Evolutionary conservation across 169 alveolate species (phyloP), one percentile per base, ranked within the genome.

Genomic region (Blepharisma undulans): DNA sequence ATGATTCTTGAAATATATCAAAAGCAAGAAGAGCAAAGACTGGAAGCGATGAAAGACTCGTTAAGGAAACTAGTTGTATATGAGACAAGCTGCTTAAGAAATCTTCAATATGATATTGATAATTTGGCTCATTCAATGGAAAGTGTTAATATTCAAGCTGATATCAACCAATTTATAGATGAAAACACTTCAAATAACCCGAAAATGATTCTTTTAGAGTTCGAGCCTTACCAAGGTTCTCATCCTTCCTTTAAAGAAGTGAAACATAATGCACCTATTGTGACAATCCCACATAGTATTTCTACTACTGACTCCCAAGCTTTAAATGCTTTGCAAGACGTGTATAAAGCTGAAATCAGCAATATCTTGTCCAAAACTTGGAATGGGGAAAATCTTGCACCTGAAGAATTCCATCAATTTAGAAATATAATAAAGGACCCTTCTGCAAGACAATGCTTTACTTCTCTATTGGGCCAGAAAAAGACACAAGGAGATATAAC

Each of bases 1-100:
- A 76, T 74, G 59, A 88, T 88, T 18, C 87, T 88, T 30, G 92
- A 88, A 88, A 72, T 88, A 8, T 88, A 88, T 88, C 87, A 88
- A 36, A 72, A 88, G 59, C 79, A 88, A 72, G 92, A 88, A 88
- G 92, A 88, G 48, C 78, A 72, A 71, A 72, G 92, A 71, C 10
- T 88, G 25, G 87, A 88, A 25, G 21, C 29, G 8, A 76, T 88
- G 92, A 88, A 88, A 30, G 87, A 88, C 78, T 32, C 87, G 5
- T 25, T 88, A 4, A 88, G 92, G 59, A 88, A 88, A 76, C 76
- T 88, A 14, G 87, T 88, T 6, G 59, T 88, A 14, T 88, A 88
- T 18, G 85, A 88, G n/a, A 76, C 92, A 19, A 74, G 88, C 21
- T 88, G 48, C 59, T 25, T 88, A 33, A 88, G 92, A 32, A 88